Percentiles rank a stretch among this genome's conserved stretches.
Evolutionary conservation across 306 rosid species (phyloP).

Genomic region (Luffa aegyptiaca): DNA sequence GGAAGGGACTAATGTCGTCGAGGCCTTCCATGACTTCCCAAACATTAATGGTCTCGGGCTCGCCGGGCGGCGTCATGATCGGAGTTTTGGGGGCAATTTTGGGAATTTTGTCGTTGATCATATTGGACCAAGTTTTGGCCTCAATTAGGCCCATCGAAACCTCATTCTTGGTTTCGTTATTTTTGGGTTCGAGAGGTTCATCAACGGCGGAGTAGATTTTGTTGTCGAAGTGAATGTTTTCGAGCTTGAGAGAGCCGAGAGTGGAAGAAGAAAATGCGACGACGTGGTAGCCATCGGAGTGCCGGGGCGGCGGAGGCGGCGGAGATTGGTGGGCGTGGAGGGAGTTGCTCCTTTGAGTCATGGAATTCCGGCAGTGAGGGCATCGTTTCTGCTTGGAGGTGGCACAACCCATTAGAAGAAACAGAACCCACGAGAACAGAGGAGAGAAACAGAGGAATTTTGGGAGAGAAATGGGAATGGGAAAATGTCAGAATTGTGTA

Average conservation of each 20-base stretch:
- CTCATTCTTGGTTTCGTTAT: not conserved
- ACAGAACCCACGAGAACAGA: not conserved
- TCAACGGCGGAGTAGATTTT: slow-evolving; percentile 1
- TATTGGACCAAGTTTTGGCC: slow-evolving; percentile 69
- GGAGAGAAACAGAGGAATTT: not conserved
- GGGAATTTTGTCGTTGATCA: slow-evolving; percentile 62
- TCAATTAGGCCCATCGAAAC: slow-evolving; percentile 41
- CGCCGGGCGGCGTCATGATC: slow-evolving; percentile 59
- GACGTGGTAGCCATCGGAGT: slow-evolving; percentile 52
- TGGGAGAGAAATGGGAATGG: not conserved
- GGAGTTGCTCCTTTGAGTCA: slow-evolving; percentile 57
- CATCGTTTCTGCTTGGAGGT: slow-evolving; percentile 69
- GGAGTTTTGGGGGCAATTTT: slow-evolving; percentile 47
- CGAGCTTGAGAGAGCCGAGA: slow-evolving; percentile 53
- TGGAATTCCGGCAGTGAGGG: slow-evolving; percentile 46
- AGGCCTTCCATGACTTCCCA: slow-evolving; percentile 99
- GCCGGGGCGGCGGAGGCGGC: slow-evolving; percentile 34
- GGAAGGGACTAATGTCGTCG: slow-evolving; percentile 59
- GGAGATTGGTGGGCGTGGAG: slow-evolving; percentile 56
- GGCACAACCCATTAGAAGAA: slow-evolving; percentile 66
- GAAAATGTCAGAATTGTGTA: too few relatives aligned
- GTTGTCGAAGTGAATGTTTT: slow-evolving; percentile 7
- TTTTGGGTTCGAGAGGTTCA: not conserved
- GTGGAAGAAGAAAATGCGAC: slow-evolving; percentile 77
- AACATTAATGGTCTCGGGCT: slow-evolving; percentile 65